A percentile compares a stretch with the other conserved stretches of the same genome.
Evolutionary conservation across 163 green algal genomes (phyloP).

Genomic region (Volvox carteri): DNA sequence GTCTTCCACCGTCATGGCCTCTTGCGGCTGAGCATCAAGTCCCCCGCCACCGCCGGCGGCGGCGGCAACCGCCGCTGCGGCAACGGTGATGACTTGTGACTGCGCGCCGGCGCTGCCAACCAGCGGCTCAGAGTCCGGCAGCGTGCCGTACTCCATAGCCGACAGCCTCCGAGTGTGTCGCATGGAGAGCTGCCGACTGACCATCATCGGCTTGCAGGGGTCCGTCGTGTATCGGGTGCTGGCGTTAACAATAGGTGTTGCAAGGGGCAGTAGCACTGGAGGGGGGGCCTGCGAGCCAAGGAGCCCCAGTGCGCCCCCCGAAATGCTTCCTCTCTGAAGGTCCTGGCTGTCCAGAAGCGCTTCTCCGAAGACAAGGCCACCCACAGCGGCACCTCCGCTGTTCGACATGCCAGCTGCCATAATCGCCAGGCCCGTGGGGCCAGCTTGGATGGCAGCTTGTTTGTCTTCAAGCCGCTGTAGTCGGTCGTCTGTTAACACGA

Average conservation of each 20-base stretch:
- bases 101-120: not conserved
- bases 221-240: not conserved
- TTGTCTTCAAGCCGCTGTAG: constrained; percentile 15
- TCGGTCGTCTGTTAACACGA: not conserved
- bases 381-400: not conserved
- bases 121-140: constrained; percentile 6
- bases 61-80: not conserved
- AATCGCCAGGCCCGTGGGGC: not conserved
- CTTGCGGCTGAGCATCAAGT: not conserved
- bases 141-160: not conserved
- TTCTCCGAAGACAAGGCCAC: not conserved
- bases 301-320: not conserved
- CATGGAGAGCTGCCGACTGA: not conserved
- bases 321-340: too few species aligned
- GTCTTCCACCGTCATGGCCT: constrained; percentile 9
- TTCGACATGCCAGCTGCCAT: not conserved
- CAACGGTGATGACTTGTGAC: not conserved
- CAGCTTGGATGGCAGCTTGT: not conserved
- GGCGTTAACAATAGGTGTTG: not conserved
- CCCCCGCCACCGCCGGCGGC: not conserved
- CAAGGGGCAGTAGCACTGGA: not conserved
- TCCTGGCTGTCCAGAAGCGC: not conserved
- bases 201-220: not conserved
- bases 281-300: not conserved
- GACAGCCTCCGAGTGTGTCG: not conserved